Evolutionary conservation across 768 basidiomycete species (phyloP).

Genomic region (Clitopilus passeckerianus): DNA sequence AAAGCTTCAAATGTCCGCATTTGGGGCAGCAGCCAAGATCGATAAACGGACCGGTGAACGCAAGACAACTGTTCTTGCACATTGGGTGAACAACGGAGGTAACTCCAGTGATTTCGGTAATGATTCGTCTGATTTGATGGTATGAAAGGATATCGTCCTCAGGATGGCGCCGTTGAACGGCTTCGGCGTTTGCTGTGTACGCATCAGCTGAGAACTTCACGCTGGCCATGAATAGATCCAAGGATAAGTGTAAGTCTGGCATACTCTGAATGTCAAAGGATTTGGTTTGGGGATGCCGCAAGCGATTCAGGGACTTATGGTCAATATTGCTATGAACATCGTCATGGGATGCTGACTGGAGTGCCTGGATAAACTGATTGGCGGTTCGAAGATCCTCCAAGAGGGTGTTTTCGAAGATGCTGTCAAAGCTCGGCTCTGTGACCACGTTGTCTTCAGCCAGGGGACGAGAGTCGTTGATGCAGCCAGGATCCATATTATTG

Average conservation of each 20-base stretch:
- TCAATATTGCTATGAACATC: slow-evolving; percentile 7
- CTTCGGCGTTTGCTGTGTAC: slow-evolving; percentile 14
- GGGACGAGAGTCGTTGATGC: neutral
- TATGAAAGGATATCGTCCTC: slow-evolving; percentile 9
- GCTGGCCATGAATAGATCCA: slow-evolving; percentile 14
- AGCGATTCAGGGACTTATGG: slow-evolving; percentile 6
- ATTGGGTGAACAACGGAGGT: slow-evolving; percentile 22
- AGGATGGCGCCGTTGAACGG: slow-evolving; percentile 14
- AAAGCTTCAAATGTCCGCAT: slow-evolving; percentile 21
- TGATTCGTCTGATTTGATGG: slow-evolving; percentile 7
- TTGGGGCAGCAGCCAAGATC: slow-evolving; percentile 12
- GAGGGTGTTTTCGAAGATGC: slow-evolving; percentile 4
- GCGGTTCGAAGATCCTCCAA: slow-evolving; percentile 9
- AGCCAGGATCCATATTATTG: neutral
- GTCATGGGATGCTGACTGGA: slow-evolving; percentile 13
- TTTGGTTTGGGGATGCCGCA: slow-evolving; percentile 16
- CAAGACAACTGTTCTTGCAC: slow-evolving; percentile 30
- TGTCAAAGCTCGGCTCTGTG: neutral
- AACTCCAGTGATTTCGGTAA: slow-evolving; percentile 21
- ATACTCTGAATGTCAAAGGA: slow-evolving; percentile 6
- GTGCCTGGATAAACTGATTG: slow-evolving; percentile 10
- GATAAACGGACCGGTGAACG: slow-evolving; percentile 27
- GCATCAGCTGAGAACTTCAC: slow-evolving; percentile 18
- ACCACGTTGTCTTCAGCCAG: neutral
- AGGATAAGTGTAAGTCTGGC: slow-evolving; percentile 13